Conservation (phyloP, 371 early-diverging fungal species). For the Syncephalastrum sp. region DNA sequence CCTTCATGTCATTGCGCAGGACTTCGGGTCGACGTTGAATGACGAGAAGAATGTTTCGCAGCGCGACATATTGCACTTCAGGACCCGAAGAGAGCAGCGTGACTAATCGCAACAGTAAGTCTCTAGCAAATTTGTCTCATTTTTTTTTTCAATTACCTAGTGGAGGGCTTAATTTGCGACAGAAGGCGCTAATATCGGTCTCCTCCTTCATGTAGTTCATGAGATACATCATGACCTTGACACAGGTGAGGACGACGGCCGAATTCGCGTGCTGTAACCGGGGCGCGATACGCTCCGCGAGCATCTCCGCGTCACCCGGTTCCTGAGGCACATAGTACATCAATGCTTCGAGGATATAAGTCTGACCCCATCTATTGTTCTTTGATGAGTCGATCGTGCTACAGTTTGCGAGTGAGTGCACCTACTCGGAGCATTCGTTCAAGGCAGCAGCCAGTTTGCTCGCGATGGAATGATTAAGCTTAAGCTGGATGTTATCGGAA, state of each 20-base stretch:
- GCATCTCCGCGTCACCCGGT: slow-evolving; percentile 80
- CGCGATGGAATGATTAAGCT: slow-evolving; percentile 76
- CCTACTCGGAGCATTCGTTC: slow-evolving; percentile 95
- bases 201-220: slow-evolving; percentile 85
- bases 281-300: slow-evolving; percentile 87
- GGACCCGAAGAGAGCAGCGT: slow-evolving; percentile 85
- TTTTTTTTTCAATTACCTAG: slow-evolving; percentile 11
- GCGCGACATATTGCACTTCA: slow-evolving; percentile 95
- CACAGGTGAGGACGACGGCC: slow-evolving; percentile 89
- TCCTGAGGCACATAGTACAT: slow-evolving; percentile 81
- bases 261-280: slow-evolving; percentile 96
- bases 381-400: neutral
- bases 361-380: slow-evolving; percentile 88
- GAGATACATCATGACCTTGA: slow-evolving; percentile 87
- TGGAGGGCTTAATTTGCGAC: slow-evolving; percentile 26
- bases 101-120: slow-evolving; percentile 48
- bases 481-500: slow-evolving; percentile 75
- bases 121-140: neutral
- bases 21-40: slow-evolving; percentile 91
- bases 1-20: slow-evolving; percentile 85
- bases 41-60: slow-evolving; percentile 94
- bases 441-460: slow-evolving; percentile 90
- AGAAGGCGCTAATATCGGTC: slow-evolving; percentile 66
- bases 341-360: slow-evolving; percentile 88
- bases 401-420: neutral